Evolutionary conservation across 1,284 basidiomycete genomes (phyloP).

Genomic region (Boletellus deceptivus): DNA sequence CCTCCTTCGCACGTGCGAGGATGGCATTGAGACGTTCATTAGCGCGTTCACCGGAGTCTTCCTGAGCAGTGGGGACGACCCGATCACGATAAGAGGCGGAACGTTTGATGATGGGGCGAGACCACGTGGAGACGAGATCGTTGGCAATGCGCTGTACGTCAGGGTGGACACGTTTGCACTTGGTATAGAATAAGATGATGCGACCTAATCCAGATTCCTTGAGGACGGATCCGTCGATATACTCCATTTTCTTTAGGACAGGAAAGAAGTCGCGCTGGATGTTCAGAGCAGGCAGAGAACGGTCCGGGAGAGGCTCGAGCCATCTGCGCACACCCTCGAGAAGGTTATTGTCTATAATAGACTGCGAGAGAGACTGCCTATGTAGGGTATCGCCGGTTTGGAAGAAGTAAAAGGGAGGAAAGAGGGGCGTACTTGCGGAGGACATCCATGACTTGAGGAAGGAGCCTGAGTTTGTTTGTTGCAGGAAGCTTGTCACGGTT

Average conservation of each 20-base stretch:
- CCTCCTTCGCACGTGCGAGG: slow-evolving; percentile 64
- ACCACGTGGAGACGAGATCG: slow-evolving; percentile 85
- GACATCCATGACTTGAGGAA: slow-evolving; percentile 89
- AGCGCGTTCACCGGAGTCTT: slow-evolving; percentile 36
- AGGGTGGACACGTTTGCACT: slow-evolving; percentile 85
- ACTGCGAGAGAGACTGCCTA: slow-evolving; percentile 83
- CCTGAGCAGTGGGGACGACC: slow-evolving; percentile 54
- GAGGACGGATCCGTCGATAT: slow-evolving; percentile 88
- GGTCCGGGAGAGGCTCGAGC: slow-evolving; percentile 94
- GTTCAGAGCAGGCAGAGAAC: slow-evolving; percentile 90
- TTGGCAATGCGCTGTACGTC: slow-evolving; percentile 81
- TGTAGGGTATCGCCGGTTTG: background rate
- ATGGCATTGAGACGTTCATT: slow-evolving; percentile 66
- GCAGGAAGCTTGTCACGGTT: slow-evolving; percentile 86
- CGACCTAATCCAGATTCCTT: slow-evolving; percentile 93
- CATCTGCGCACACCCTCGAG: slow-evolving; percentile 88
- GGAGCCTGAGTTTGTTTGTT: slow-evolving; percentile 78
- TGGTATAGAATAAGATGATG: slow-evolving; percentile 94
- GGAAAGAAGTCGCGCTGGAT: slow-evolving; percentile 94
- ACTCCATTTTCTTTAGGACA: slow-evolving; percentile 82
- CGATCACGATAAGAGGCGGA: slow-evolving; percentile 82
- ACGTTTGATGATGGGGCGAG: slow-evolving; percentile 92
- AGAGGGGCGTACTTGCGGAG: slow-evolving; percentile 78
- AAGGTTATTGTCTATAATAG: slow-evolving; percentile 94
- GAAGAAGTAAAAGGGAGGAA: background rate